Base-by-base conservation (phyloP, 192 early-diverging fungal genomes). In the Coemansia sp. region DNA sequence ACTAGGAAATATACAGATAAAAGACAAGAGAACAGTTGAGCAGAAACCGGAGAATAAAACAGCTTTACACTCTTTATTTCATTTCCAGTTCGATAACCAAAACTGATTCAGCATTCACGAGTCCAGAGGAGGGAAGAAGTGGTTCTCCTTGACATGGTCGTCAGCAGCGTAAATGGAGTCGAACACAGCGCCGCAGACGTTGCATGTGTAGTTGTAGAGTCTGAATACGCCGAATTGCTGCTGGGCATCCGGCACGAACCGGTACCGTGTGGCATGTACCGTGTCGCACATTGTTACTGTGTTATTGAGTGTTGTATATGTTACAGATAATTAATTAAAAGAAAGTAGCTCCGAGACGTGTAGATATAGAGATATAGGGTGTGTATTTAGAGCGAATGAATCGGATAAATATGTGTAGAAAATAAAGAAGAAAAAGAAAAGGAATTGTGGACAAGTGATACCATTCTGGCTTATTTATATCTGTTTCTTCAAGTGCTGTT, bases 71-170 rank as follows among this genome's bases (percentile, higher is more conserved):
- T 12, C 13, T 13, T 43, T 12, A 8, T 12, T 8, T 43, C 10
- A 49, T 49, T 18, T 7, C 3, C 15, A 7, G 13, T 49, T 5
- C 47, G 47, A 49, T 18, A 16, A 11, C 26, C 26, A 49, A 49
- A 49, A 18, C 47, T 18, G n/a, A n/a, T 6, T 18, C 7, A n/a
- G 47, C 16, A n/a, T 12, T 69, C 49, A 75, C 45, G 65, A 68
- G 59, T 80, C 77, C 6, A 82, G 45, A 6, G 70, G 71, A n/a
- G 79, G 79, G 47, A 76, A 82, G 63, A 82, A 82, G 68, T 82
- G 79, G 61, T 64, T 65, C 36, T 76, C 79, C 57, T 73, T 73
- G 62, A 82, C 74, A 37, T 82, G 79, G 43, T 82, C 74, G 48
- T 68, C 66, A 41, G 79, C 79, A 6, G 56, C 71, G 15, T 63